phyloP scores from a whole-genome alignment of 2,329 filamentous ascomycete genomes.

The Fusarium caatingaense region DNA sequence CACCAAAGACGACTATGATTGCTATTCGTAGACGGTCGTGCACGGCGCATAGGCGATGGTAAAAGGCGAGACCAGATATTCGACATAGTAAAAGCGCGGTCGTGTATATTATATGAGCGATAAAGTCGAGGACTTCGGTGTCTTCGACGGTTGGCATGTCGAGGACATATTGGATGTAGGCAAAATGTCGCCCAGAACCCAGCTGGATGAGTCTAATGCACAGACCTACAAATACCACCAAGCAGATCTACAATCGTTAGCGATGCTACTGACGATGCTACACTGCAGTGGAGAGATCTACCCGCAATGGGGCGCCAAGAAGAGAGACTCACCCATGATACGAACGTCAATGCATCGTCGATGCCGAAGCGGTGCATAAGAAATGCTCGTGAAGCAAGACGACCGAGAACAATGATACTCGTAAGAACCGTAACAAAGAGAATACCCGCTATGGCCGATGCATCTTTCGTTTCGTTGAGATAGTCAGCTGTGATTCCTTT shows the following conservation, averaged over 20 bases:
- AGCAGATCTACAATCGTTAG: slow-evolving; percentile 46
- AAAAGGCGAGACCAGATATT: slow-evolving; percentile 64
- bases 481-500: slow-evolving; percentile 49
- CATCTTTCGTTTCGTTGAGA: slow-evolving; percentile 53
- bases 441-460: slow-evolving; percentile 54
- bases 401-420: slow-evolving; percentile 49
- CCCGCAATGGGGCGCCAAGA: neutral
- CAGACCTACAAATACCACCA: slow-evolving; percentile 58
- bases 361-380: slow-evolving; percentile 53
- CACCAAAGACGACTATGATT: slow-evolving; percentile 51
- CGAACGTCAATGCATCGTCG: slow-evolving; percentile 53
- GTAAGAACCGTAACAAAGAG: slow-evolving; percentile 53
- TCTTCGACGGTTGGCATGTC: slow-evolving; percentile 53
- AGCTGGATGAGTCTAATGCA: slow-evolving; percentile 58
- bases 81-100: slow-evolving; percentile 62
- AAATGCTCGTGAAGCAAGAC: slow-evolving; percentile 51
- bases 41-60: slow-evolving; percentile 58
- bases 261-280: neutral
- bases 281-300: slow-evolving; percentile 19
- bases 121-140: slow-evolving; percentile 62
- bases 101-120: slow-evolving; percentile 64
- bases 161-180: slow-evolving; percentile 60
- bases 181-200: slow-evolving; percentile 60
- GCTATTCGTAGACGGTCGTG: slow-evolving; percentile 51
- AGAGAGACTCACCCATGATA: slow-evolving; percentile 49